phyloP scores from a whole-genome alignment of 2,329 filamentous ascomycete species.

The Ascochyta fabae region DNA sequence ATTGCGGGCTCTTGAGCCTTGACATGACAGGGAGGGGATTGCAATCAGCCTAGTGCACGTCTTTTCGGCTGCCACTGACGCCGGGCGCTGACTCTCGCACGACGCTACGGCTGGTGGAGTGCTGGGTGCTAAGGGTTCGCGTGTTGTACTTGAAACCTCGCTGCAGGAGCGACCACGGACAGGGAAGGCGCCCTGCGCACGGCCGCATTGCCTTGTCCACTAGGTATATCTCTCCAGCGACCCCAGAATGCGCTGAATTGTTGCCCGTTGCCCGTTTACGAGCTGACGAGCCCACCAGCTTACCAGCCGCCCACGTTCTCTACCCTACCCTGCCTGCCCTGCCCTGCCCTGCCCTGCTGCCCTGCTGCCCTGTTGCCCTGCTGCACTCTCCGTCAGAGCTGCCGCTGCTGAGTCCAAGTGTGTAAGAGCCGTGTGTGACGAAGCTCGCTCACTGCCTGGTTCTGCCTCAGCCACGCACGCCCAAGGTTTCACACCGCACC shows the following conservation, averaged over 20 bases:
- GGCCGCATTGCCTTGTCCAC: constrained; percentile 10
- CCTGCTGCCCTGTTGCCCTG: too few relatives aligned
- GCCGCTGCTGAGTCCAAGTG: constrained; percentile 15
- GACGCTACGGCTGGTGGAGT: constrained; percentile 6
- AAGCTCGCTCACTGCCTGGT: constrained; percentile 33
- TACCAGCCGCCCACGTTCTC: constrained; percentile 15
- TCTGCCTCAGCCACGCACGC: constrained; percentile 32
- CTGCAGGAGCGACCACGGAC: constrained; percentile 16
- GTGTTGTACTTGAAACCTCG: constrained; percentile 35
- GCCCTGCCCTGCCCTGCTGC: too few relatives aligned
- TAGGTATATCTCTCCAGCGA: constrained; percentile 15
- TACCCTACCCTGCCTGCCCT: background rate
- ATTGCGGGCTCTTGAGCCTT: constrained; percentile 4
- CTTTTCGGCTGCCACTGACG: constrained; percentile 12
- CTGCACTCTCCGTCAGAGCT: constrained; percentile 11
- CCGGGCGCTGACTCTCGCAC: constrained; percentile 11
- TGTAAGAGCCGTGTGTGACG: constrained; percentile 24
- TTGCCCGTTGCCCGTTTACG: constrained; percentile 1
- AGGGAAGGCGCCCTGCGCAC: constrained; percentile 15
- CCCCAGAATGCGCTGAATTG: constrained; percentile 2
- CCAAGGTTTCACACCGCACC: constrained; percentile 37
- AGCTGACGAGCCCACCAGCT: constrained; percentile 12
- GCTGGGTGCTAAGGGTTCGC: constrained; percentile 24
- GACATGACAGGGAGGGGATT: constrained; percentile 22
- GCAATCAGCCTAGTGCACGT: constrained; percentile 19